A percentile compares a stretch with the other conserved stretches of the same genome.
phyloP scores from a whole-genome alignment of 169 alveolate genomes.

The Eimeria praecox region DNA sequence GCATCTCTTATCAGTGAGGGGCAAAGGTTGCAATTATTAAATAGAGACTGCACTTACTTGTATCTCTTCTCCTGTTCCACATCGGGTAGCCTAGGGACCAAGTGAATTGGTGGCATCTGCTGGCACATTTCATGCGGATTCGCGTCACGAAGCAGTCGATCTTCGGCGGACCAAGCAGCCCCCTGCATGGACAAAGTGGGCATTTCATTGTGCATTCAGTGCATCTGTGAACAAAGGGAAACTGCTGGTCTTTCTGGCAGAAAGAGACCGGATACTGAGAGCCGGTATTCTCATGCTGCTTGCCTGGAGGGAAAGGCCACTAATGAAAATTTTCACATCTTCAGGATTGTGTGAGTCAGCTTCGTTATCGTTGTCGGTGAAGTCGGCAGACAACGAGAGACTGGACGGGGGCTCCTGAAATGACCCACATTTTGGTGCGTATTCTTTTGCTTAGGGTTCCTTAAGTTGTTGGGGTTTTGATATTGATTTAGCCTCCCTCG shows the following conservation, averaged over 20 bases:
- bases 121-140: conserved; percentile 40
- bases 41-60: not conserved
- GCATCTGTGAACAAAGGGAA: not conserved
- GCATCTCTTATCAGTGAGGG: not conserved
- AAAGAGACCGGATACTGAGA: not conserved
- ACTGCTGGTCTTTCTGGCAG: not conserved
- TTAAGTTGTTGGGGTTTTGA: not conserved
- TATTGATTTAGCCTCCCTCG: not conserved
- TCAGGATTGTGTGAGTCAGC: not conserved
- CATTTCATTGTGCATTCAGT: not conserved
- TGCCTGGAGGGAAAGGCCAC: conserved; percentile 56
- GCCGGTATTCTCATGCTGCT: not conserved
- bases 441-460: not conserved
- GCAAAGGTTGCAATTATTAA: not conserved
- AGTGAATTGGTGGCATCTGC: conserved; percentile 55
- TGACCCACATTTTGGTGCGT: not conserved
- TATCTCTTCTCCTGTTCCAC: not conserved
- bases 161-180: conserved; percentile 49
- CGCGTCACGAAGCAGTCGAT: conserved; percentile 18
- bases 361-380: not conserved
- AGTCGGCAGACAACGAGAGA: conserved; percentile 37
- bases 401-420: conserved; percentile 53
- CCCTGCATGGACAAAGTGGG: conserved; percentile 38
- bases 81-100: not conserved
- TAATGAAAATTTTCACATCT: not conserved